Evolutionary conservation across 345 rosid genomes (phyloP).

Genomic region (Arabidopsis thaliana): TAIR10.1 NC_003070.9:26142501-26143000

Average conservation of each 20-base stretch:
- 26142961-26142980: slow-evolving; percentile 67
- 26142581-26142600: slow-evolving; percentile 2
- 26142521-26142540: slow-evolving; percentile 83
- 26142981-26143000: slow-evolving; percentile 65
- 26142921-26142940: slow-evolving; percentile 70
- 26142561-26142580: slow-evolving; percentile 69
- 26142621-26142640: background rate
- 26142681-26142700: background rate
- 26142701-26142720: background rate
- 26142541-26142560: slow-evolving; percentile 79
- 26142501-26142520: slow-evolving; percentile 86
- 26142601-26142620: background rate
- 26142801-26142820: slow-evolving; percentile 72
- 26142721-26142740: background rate
- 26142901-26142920: slow-evolving; percentile 92
- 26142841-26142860: slow-evolving; percentile 61
- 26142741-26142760: slow-evolving; percentile 72
- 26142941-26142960: slow-evolving; percentile 78
- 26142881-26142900: slow-evolving; percentile 82
- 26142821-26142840: slow-evolving; percentile 90
- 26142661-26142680: background rate
- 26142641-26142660: slow-evolving; percentile 11
- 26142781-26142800: slow-evolving; percentile 81
- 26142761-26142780: slow-evolving; percentile 79
- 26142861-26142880: slow-evolving; percentile 79